Base-by-base conservation (phyloP, 768 basidiomycete species). In the Hydnomerulius pinastri region DNA sequence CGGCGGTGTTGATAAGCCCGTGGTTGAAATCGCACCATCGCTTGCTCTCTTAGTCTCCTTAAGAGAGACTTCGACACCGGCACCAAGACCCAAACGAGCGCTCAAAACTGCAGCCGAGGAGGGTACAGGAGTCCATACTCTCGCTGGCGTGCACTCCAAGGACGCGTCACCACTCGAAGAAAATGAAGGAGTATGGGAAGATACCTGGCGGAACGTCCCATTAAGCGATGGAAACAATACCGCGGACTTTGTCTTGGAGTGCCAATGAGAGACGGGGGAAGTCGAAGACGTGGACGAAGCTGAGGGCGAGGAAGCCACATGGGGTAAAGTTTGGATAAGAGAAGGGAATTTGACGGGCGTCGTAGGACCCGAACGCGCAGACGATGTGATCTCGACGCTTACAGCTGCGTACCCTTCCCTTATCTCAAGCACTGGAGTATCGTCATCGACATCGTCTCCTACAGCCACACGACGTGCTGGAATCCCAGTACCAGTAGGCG, bases 211-310 rank as follows among this genome's bases (percentile, higher is more conserved):
- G 20, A 65, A 64, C 11, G 55, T 57, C 17, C 48, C 64, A 3
- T 66, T 65, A 25, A 64, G 35, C 2, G 63, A 64, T 18, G 63
- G 63, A 23, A 60, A 64, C 4, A 64, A 58, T 40, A 65, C 60
- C 17, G 35, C 43, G 2, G 29, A 27, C 35, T 43, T 51, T 1
- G 59, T 33, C 11, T n/a, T n/a, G n/a, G 50, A 57, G 46, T 50
- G 56, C 12, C 15, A 17, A 29, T 32, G 24, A 38, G 49, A 53
- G 8, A 35, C 45, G 50, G 17, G 7, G 2, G 48, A 28, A 18
- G 25, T 50, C 2, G 29, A 37, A 5, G 54, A 51, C 6, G 20
- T 29, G 28, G 50, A 32, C 13, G 30, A 46, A 24, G 30, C 23
- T n/a, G 43, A 53, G 2, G 52, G 35, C 13, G 51, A 43, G 12